Evolutionary conservation across 176 grass and related monocot genomes (phyloP).

Genomic region (Dendrocalamus sinicus): DNA sequence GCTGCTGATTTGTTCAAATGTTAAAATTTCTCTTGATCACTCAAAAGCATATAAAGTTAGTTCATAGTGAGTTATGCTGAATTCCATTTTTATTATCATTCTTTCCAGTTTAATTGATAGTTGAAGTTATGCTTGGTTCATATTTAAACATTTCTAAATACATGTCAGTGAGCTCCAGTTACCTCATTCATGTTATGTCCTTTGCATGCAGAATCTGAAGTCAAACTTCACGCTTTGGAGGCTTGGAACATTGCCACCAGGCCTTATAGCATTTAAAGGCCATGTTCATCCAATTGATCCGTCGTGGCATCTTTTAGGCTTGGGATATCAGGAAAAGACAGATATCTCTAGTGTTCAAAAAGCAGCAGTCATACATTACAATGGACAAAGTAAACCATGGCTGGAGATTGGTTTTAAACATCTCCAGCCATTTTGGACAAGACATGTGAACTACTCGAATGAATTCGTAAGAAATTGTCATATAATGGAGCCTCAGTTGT

Average conservation of each 20-base stretch:
- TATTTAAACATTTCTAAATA: conserved; percentile 24
- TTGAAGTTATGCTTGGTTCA: conserved; percentile 3
- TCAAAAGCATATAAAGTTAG: conserved; percentile 18
- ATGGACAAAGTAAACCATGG: conserved; percentile 93
- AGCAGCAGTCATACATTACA: conserved; percentile 97
- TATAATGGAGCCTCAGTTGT: conserved; percentile 86
- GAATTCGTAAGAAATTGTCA: conserved; percentile 90
- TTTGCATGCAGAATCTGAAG: conserved; percentile 81
- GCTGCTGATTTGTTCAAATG: neutral
- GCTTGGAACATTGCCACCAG: conserved; percentile 97
- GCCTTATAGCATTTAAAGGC: conserved; percentile 92
- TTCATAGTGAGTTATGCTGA: conserved; percentile 15
- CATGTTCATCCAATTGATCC: conserved; percentile 82
- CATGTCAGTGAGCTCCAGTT: neutral
- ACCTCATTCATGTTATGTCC: neutral
- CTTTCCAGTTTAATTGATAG: conserved; percentile 9
- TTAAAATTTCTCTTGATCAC: conserved; percentile 18
- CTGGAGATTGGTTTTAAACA: conserved; percentile 87
- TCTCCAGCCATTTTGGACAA: conserved; percentile 95
- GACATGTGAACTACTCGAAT: conserved; percentile 90
- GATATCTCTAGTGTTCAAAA: conserved; percentile 68
- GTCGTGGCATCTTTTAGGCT: conserved; percentile 90
- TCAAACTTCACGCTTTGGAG: conserved; percentile 95
- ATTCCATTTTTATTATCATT: conserved; percentile 23
- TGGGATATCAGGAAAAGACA: conserved; percentile 97